These are phyloP conservation scores for Endocalyx cinctus DNA, from an alignment of 2,329 filamentous ascomycete genomes.

Conservation along the genomic window DNA sequence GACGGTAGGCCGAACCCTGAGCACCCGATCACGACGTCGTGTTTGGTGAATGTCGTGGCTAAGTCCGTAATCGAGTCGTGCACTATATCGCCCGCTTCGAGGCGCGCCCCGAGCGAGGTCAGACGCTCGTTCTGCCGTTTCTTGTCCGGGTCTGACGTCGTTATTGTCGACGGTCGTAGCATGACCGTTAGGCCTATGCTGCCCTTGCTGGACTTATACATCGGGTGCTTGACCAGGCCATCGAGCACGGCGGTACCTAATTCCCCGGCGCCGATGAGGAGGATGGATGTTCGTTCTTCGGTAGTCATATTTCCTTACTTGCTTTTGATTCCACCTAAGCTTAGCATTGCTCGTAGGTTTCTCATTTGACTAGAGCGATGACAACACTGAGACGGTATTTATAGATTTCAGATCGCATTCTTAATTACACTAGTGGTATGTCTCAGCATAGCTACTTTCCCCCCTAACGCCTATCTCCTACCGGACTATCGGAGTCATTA, in stretches of 20 bases:
- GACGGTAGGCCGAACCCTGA: conserved; percentile 54
- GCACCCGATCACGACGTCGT: conserved; percentile 54
- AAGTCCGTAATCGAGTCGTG: conserved; percentile 32
- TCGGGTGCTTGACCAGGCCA: conserved; percentile 43
- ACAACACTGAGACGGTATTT: too few relatives aligned
- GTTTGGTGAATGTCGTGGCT: conserved; percentile 36
- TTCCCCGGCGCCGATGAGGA: conserved; percentile 64
- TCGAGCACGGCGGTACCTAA: conserved; percentile 54
- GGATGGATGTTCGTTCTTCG: conserved; percentile 39
- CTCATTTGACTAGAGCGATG: too few relatives aligned
- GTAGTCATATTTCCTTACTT: too few relatives aligned
- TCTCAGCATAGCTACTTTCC: too few relatives aligned
- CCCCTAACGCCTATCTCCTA: too few relatives aligned
- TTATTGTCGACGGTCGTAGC: conserved; percentile 45
- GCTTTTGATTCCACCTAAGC: too few relatives aligned
- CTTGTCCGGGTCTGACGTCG: conserved; percentile 33
- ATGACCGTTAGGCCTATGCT: conserved; percentile 49
- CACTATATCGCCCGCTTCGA: conserved; percentile 40
- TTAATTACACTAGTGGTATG: too few relatives aligned
- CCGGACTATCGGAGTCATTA: too few relatives aligned
- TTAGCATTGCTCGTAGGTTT: too few relatives aligned
- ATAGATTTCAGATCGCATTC: too few relatives aligned
- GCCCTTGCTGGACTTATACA: conserved; percentile 24
- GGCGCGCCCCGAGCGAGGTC: conserved; percentile 30
- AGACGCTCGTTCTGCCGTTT: conserved; percentile 28